Conservation (phyloP, 106 monocot species). For the Dioscorea dumetorum region DNA sequence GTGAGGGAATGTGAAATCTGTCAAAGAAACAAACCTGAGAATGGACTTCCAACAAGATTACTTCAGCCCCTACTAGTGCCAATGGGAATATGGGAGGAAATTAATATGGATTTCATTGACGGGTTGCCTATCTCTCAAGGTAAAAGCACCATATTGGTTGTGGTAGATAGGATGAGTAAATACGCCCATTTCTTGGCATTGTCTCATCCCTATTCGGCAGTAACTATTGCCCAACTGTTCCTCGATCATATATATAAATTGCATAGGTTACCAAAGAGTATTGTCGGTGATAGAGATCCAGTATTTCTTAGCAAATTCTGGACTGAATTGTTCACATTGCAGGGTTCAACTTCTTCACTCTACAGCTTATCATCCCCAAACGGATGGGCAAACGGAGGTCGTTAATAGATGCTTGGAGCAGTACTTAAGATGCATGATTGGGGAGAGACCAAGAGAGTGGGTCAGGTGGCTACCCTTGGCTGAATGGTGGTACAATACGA, state of each 20-base stretch:
- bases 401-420: neutral
- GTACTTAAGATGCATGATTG: too few species aligned
- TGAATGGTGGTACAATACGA: too few species aligned
- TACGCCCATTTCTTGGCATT: neutral
- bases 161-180: constrained; percentile 7
- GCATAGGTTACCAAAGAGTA: neutral
- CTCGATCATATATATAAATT: neutral
- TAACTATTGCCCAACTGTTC: neutral
- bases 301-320: constrained; percentile 2
- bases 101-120: constrained; percentile 12
- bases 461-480: too few species aligned
- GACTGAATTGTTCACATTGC: neutral
- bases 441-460: too few species aligned
- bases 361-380: constrained; percentile 9
- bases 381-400: constrained; percentile 16
- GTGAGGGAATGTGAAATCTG: neutral
- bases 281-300: neutral
- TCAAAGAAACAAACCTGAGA: neutral
- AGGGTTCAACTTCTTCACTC: neutral
- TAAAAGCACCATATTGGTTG: neutral
- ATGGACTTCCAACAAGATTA: neutral
- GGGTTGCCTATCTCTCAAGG: neutral
- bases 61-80: constrained; percentile 10
- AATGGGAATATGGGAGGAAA: neutral
- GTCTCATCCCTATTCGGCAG: neutral